Conservation (phyloP, 2,329 filamentous ascomycete genomes). For the Lizonia empirigonia region DNA sequence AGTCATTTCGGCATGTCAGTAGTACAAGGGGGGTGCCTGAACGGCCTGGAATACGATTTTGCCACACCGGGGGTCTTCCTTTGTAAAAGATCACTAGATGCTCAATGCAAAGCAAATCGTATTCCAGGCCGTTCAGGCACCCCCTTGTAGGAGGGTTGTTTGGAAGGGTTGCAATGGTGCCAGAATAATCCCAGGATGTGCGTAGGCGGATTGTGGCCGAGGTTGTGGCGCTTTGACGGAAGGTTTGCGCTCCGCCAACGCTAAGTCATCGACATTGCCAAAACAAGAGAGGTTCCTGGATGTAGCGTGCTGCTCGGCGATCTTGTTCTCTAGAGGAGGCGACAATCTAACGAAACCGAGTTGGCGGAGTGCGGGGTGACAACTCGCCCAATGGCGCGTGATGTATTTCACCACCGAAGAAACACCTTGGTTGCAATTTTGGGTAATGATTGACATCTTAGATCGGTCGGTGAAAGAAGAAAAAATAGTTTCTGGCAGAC, state of each 20-base stretch:
- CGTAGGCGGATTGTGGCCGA: conserved; percentile 1
- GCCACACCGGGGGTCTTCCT: too few relatives aligned
- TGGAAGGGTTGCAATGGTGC: not conserved
- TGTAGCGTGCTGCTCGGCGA: conserved; percentile 7
- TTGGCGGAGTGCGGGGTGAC: conserved; percentile 15
- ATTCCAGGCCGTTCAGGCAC: too few relatives aligned
- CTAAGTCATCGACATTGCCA: conserved; percentile 1
- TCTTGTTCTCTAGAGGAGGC: conserved; percentile 5
- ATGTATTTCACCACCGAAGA: conserved; percentile 5
- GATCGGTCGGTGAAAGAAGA: not conserved
- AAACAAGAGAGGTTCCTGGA: conserved; percentile 11
- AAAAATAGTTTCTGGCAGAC: conserved; percentile 1
- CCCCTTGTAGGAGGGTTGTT: not conserved
- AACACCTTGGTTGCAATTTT: not conserved
- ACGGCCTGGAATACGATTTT: too few relatives aligned
- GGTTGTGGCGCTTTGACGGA: conserved; percentile 6
- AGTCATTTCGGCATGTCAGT: not conserved
- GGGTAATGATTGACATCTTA: conserved; percentile 2
- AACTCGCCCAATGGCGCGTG: conserved; percentile 12
- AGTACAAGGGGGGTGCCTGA: too few relatives aligned
- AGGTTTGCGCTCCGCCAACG: conserved; percentile 5
- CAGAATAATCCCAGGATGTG: not conserved
- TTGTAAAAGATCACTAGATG: too few relatives aligned
- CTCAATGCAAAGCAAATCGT: too few relatives aligned
- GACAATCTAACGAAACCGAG: conserved; percentile 1